Evolutionary conservation across 2,329 filamentous ascomycete species (phyloP).

Genomic region (Nemania serpens): DNA sequence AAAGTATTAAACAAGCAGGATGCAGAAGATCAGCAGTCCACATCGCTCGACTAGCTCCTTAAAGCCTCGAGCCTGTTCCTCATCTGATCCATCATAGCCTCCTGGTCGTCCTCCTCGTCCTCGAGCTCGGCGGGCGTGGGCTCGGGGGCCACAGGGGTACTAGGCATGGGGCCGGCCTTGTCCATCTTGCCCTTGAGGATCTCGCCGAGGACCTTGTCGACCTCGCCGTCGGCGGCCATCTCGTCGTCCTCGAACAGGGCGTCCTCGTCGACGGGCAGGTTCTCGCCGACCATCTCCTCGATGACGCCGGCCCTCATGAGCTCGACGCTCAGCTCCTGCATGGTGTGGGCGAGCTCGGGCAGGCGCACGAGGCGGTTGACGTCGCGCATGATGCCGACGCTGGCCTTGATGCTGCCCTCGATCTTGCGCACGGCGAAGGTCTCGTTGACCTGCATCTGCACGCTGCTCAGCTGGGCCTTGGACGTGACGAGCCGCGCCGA

Average conservation of each 20-base stretch:
- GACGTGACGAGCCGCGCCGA: constrained; percentile 76
- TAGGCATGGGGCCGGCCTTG: constrained; percentile 61
- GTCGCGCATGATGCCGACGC: constrained; percentile 94
- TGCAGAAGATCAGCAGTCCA: neutral
- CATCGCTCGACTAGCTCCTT: constrained; percentile 67
- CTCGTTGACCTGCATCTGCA: constrained; percentile 97
- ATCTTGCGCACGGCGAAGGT: constrained; percentile 96
- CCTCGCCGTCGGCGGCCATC: constrained; percentile 76
- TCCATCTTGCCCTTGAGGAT: constrained; percentile 82
- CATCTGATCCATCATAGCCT: constrained; percentile 94
- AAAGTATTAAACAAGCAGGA: neutral
- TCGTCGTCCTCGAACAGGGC: constrained; percentile 74
- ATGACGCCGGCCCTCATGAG: constrained; percentile 95
- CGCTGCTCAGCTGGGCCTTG: constrained; percentile 88
- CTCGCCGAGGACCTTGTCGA: constrained; percentile 91
- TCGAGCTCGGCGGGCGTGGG: constrained; percentile 55
- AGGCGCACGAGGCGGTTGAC: constrained; percentile 84
- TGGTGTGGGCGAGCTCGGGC: constrained; percentile 85
- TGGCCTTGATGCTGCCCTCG: constrained; percentile 84
- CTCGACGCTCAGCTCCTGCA: constrained; percentile 85
- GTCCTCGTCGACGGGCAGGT: constrained; percentile 74
- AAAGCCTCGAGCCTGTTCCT: constrained; percentile 86
- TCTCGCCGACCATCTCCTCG: constrained; percentile 94
- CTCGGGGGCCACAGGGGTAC: constrained; percentile 57
- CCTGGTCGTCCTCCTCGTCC: constrained; percentile 82